Conservation (phyloP, 805 yeast species). For the Kregervanrija pseudodelftensis region DNA sequence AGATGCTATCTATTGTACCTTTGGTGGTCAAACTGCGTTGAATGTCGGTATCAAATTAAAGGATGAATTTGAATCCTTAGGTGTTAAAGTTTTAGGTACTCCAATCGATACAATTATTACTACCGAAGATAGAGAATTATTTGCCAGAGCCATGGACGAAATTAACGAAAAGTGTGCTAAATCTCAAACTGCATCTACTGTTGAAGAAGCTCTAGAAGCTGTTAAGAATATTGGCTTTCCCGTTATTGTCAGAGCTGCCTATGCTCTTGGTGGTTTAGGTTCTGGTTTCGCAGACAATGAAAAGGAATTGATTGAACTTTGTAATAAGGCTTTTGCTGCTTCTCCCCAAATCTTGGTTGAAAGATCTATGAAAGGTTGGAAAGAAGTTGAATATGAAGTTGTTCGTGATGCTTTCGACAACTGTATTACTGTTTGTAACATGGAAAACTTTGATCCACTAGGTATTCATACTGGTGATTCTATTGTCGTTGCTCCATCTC, state of each 20-base stretch:
- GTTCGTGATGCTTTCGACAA: slow-evolving; percentile 96
- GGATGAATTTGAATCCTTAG: slow-evolving; percentile 88
- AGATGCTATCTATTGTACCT: slow-evolving; percentile 93
- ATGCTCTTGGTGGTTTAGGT: slow-evolving; percentile 95
- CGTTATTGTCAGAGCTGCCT: slow-evolving; percentile 95
- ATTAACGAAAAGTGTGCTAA: slow-evolving; percentile 93
- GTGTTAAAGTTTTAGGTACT: slow-evolving; percentile 94
- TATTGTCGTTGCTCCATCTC: slow-evolving; percentile 97
- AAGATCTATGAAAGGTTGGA: slow-evolving; percentile 98
- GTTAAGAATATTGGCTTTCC: slow-evolving; percentile 89
- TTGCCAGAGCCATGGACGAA: slow-evolving; percentile 91
- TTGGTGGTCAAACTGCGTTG: slow-evolving; percentile 98
- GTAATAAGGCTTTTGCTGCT: slow-evolving; percentile 88
- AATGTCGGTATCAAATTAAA: slow-evolving; percentile 92
- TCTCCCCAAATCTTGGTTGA: slow-evolving; percentile 96
- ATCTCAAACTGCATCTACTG: slow-evolving; percentile 75
- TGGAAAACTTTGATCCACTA: slow-evolving; percentile 98
- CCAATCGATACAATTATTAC: slow-evolving; percentile 93
- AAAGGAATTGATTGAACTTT: slow-evolving; percentile 70
- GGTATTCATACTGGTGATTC: slow-evolving; percentile 99
- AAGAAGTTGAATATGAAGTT: slow-evolving; percentile 97
- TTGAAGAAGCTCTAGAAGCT: slow-evolving; percentile 78
- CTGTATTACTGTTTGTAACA: slow-evolving; percentile 98
- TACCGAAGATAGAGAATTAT: slow-evolving; percentile 96
- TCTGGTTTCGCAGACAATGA: slow-evolving; percentile 95